Evolutionary conservation across 225 moss, liverwort and hornwort species (phyloP), one percentile per base, ranked within the genome.

Genomic region (Sphagnum tenellum): DNA sequence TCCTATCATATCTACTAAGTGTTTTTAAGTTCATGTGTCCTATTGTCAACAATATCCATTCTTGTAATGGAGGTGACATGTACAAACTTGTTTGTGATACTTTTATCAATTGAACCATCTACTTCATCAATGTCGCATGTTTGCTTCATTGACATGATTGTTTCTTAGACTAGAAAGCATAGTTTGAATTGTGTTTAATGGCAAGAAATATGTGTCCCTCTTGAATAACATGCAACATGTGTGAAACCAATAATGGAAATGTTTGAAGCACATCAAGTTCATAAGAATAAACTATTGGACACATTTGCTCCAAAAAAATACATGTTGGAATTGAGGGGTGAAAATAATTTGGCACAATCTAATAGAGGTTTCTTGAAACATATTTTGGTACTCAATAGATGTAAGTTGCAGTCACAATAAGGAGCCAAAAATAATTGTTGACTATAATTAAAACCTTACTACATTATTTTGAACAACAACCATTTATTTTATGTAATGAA

Each of bases 21-120:
- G 60, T 61, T 4, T 61, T 14, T 8, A 61, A 8, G 45, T 61
- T 61, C 29, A 13, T 13, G 60, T 61, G 60, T 6, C 60, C 60
- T 14, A 45, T 61, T 4, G 45, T 45, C 6, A 6, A 6, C 60
- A 14, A 45, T 45, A 29, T 8, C 13, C 60, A 61, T 61, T 9
- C 44, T 13, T 3, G 44, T 61, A 9, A 61, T 45, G 3, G 60
- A 61, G 6, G 60, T 61, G 3, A 61, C 60, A 3, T 45, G 3
- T 4, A 13, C 8, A 6, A 45, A 61, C 45, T 61, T 61, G 60
- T 61, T 61, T 29, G 60, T 61, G 45, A 61, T 61, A 14, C 45
- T 9, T 45, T 45, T 45, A 3, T 29, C 45, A 3, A 61, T 45
- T 4, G 51, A 14, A 45, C 60, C 44, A 45, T 61, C 8, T 61